Evolutionary conservation across 352 stramenopile genomes (phyloP).

Genomic region (Globisporangium cystogenes): DNA sequence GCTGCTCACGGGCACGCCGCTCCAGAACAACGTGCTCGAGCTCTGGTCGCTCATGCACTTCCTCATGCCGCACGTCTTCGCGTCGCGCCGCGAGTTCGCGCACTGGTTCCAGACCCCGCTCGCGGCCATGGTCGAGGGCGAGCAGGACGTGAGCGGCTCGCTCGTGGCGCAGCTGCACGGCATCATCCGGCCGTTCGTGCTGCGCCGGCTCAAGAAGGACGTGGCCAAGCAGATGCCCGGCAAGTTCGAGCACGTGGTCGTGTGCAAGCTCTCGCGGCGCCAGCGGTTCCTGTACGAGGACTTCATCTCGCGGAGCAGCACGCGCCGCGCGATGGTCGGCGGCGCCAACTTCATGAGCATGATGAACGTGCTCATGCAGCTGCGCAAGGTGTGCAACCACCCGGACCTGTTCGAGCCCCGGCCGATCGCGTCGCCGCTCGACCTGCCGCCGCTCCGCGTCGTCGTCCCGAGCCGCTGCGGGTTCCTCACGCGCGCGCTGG

Average conservation of each 20-base stretch:
- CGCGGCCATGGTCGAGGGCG: slow-evolving; percentile 70
- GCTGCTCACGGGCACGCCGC: slow-evolving; percentile 95
- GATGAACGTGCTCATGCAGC: slow-evolving; percentile 99
- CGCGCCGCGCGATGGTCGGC: slow-evolving; percentile 82
- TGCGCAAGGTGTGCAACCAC: slow-evolving; percentile 97
- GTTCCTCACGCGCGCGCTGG: slow-evolving; percentile 39
- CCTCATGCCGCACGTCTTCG: slow-evolving; percentile 97
- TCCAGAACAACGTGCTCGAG: slow-evolving; percentile 98
- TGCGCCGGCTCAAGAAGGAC: slow-evolving; percentile 97
- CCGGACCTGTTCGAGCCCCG: slow-evolving; percentile 98
- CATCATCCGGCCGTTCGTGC: slow-evolving; percentile 97
- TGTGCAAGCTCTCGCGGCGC: slow-evolving; percentile 91
- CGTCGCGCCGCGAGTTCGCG: slow-evolving; percentile 92
- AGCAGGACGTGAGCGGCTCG: slow-evolving; percentile 74
- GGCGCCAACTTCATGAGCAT: slow-evolving; percentile 94
- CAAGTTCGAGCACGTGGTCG: slow-evolving; percentile 97
- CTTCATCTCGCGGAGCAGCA: slow-evolving; percentile 95
- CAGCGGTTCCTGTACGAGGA: slow-evolving; percentile 98
- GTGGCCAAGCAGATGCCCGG: slow-evolving; percentile 96
- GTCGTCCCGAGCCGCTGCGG: slow-evolving; percentile 28
- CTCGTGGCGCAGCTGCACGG: slow-evolving; percentile 94
- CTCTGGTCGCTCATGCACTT: slow-evolving; percentile 98
- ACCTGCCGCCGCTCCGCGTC: slow-evolving; percentile 41
- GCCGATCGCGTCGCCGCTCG: slow-evolving; percentile 95
- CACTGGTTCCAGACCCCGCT: slow-evolving; percentile 99